A percentile compares a stretch with the other conserved stretches of the same genome.
Evolutionary conservation across 75 land plant genomes (phyloP).

Genomic region (Selaginella tamariscina): DNA sequence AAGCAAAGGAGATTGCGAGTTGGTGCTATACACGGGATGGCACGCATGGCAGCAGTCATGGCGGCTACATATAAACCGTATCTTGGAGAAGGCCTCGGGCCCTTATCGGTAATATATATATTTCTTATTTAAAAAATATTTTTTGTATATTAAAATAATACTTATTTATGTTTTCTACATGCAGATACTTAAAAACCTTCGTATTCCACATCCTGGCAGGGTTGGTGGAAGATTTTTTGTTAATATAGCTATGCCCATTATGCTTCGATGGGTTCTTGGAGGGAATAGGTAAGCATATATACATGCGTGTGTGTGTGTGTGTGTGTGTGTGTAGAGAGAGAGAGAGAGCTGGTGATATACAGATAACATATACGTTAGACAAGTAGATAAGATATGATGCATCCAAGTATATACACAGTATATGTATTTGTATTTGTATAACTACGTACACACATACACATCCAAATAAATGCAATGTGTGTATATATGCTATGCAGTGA

Average conservation of each 20-base stretch:
- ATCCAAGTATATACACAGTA: not conserved
- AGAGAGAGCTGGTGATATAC: not conserved
- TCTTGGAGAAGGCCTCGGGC: constrained; percentile 85
- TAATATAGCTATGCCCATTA: constrained; percentile 58
- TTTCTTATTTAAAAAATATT: not conserved
- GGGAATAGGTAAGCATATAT: constrained; percentile 47
- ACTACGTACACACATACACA: not conserved
- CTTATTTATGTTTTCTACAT: no score
- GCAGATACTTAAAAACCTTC: constrained; percentile 53
- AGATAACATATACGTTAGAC: not conserved
- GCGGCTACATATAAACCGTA: constrained; percentile 86
- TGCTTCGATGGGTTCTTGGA: constrained; percentile 86
- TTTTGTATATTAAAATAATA: not conserved
- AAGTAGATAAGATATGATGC: constrained; percentile 1
- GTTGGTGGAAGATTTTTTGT: constrained; percentile 79
- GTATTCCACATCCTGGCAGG: constrained; percentile 95
- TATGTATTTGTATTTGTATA: not conserved
- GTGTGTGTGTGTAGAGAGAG: not conserved
- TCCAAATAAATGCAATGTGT: not conserved
- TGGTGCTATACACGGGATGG: constrained; percentile 69
- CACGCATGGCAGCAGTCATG: constrained; percentile 90
- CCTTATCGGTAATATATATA: constrained; percentile 41
- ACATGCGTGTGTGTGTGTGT: not conserved
- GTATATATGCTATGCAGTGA: constrained; percentile 38
- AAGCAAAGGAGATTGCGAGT: constrained; percentile 59